Evolutionary conservation across 2,329 filamentous ascomycete genomes (phyloP), one percentile per base, ranked within the genome.

Genomic region (Trichoderma sp.): DNA sequence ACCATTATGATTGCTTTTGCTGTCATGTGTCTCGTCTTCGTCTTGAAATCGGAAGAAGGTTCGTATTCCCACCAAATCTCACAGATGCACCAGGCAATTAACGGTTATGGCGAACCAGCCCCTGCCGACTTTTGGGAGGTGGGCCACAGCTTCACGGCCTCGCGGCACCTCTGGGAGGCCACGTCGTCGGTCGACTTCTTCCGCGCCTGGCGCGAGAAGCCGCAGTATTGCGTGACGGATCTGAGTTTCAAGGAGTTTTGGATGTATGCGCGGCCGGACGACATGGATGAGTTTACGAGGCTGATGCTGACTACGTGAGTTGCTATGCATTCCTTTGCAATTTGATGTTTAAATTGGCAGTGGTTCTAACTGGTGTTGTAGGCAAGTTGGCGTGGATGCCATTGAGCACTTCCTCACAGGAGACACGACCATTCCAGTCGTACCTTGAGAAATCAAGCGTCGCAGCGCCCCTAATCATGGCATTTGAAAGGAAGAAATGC

Each of bases 141-240:
- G 15, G 64, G 58, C 22, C 64, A 67, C 9, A 67, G 57, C 56
- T 80, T 78, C 67, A 83, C 78, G 3, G 76, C 81, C 19, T 83
- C 81, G 6, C 74, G 74, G 8, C 76, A 81, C 66, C 77, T 84
- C 19, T 84, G 81, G 82, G 76, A 81, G 17, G 80, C 82, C 1
- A 68, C 72, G 34, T 77, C 76, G 5, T 79, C 81, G 1, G 73
- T 80, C 22, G 76, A 80, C 2, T 84, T 84, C 70, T 82, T 76
- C 71, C 76, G 74, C 2, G 78, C 80, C 2, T 83, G 81, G 82
- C 77, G 79, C n/a, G 77, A 78, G 37, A 80, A 80, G 74, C 79
- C 80, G 9, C 75, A 80, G 58, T 81, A 75, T 58, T 69, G 70
- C 39, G 75, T 81, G 45, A 65, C 72, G n/a, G 72, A 78, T 32